Conservation (phyloP, 2,329 filamentous ascomycete species). For the Aureobasidium uvarum region DNA sequence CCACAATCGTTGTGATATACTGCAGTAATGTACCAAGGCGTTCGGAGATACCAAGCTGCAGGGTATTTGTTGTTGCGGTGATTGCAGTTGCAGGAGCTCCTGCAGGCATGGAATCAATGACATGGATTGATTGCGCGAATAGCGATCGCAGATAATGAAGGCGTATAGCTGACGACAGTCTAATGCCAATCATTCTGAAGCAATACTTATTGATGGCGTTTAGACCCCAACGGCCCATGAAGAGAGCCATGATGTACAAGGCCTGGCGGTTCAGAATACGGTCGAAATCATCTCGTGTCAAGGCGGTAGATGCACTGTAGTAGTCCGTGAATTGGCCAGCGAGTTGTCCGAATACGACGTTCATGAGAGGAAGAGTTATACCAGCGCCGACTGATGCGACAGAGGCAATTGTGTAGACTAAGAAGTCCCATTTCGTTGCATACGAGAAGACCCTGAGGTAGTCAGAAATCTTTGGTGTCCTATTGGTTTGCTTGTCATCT, state of each 20-base stretch:
- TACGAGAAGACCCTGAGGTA: slow-evolving; percentile 15
- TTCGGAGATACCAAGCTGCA: slow-evolving; percentile 67
- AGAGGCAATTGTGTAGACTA: slow-evolving; percentile 3
- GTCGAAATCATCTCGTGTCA: slow-evolving; percentile 35
- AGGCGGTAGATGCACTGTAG: slow-evolving; percentile 46
- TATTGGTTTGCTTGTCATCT: background rate
- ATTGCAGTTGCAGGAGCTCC: slow-evolving; percentile 65
- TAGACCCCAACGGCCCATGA: slow-evolving; percentile 60
- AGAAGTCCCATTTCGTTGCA: slow-evolving; percentile 6
- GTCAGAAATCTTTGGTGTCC: background rate
- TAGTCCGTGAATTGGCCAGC: slow-evolving; percentile 60
- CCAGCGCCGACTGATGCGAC: slow-evolving; percentile 54
- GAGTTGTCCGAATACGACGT: slow-evolving; percentile 63
- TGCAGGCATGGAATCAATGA: slow-evolving; percentile 61
- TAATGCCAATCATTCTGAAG: slow-evolving; percentile 63
- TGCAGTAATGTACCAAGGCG: slow-evolving; percentile 67
- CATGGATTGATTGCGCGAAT: slow-evolving; percentile 60
- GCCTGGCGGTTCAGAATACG: slow-evolving; percentile 54
- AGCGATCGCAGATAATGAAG: slow-evolving; percentile 60
- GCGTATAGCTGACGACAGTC: slow-evolving; percentile 61
- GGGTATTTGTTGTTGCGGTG: slow-evolving; percentile 63
- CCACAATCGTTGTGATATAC: slow-evolving; percentile 63
- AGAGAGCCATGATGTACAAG: slow-evolving; percentile 60
- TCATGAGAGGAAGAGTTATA: slow-evolving; percentile 62
- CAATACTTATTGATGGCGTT: slow-evolving; percentile 64